A percentile compares a stretch with the other conserved stretches of the same genome.
Conservation (phyloP, 495 filamentous ascomycete species). For the Rostrohypoxylon terebratum region DNA sequence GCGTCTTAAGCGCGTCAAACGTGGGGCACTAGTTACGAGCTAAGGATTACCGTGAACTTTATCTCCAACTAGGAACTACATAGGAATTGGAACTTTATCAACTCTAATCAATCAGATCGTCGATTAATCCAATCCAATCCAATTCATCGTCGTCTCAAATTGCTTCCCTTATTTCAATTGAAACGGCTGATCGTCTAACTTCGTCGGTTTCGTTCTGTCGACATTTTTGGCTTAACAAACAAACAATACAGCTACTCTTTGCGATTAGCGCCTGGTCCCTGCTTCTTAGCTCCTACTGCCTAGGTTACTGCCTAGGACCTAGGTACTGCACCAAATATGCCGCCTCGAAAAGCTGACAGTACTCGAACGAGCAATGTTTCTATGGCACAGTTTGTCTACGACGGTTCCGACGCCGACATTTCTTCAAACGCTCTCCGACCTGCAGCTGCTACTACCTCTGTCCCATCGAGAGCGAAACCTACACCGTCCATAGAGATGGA, state of each 20-base stretch:
- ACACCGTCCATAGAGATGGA: constrained; percentile 45
- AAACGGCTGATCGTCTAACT: not conserved
- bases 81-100: too few relatives aligned
- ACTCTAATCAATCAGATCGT: constrained; percentile 2
- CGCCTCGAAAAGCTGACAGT: constrained; percentile 53
- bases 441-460: constrained; percentile 30
- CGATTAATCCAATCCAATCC: constrained; percentile 2
- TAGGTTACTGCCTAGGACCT: too few relatives aligned
- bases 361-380: constrained; percentile 57
- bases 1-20: constrained; percentile 42
- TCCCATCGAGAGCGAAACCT: constrained; percentile 40
- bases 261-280: not conserved
- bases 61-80: constrained; percentile 4
- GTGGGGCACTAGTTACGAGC: constrained; percentile 22
- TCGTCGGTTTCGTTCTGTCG: not conserved
- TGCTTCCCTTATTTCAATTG: not conserved
- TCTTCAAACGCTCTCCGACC: constrained; percentile 44
- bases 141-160: too few relatives aligned
- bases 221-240: not conserved
- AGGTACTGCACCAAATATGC: too few relatives aligned
- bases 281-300: constrained; percentile 11
- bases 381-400: constrained; percentile 56
- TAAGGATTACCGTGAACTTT: constrained; percentile 4
- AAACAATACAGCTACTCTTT: too few relatives aligned
- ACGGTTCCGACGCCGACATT: constrained; percentile 49